These are phyloP conservation scores for Fusarium nanum DNA, from an alignment of 2,329 filamentous ascomycete genomes.

Conservation along the genomic window DNA sequence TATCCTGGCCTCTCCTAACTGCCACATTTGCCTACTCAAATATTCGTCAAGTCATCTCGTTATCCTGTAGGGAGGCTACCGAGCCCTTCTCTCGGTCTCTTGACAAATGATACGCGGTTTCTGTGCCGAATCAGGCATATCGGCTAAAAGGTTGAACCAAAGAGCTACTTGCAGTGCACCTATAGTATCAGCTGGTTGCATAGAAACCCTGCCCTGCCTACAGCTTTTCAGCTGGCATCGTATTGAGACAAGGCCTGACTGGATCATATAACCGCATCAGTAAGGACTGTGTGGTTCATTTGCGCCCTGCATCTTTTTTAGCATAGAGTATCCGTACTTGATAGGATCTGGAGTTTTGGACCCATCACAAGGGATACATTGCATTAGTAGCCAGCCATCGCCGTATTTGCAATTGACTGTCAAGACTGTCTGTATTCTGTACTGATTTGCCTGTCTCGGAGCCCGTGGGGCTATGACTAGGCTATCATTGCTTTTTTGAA, in stretches of 20 bases:
- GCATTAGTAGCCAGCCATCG: neutral
- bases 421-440: neutral
- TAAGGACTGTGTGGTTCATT: slow-evolving; percentile 7
- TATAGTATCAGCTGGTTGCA: neutral
- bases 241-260: neutral
- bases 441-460: slow-evolving; percentile 18
- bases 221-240: slow-evolving; percentile 11
- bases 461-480: slow-evolving; percentile 17
- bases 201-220: slow-evolving; percentile 10
- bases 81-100: slow-evolving; percentile 21
- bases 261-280: neutral
- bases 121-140: slow-evolving; percentile 15
- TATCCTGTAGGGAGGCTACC: slow-evolving; percentile 30
- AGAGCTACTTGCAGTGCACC: neutral
- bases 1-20: neutral
- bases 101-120: slow-evolving; percentile 24
- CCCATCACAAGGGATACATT: slow-evolving; percentile 4
- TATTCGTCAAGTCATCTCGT: neutral
- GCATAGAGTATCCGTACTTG: neutral
- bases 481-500: slow-evolving; percentile 26
- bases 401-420: neutral
- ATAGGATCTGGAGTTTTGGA: neutral
- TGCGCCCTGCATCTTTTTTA: neutral
- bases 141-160: slow-evolving; percentile 11
- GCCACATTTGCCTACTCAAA: neutral